A percentile compares a stretch with the other conserved stretches of the same genome.
These are phyloP conservation scores for Myxozyma nipponensis DNA, from an alignment of 805 yeast genomes.

Conservation along the genomic window DNA sequence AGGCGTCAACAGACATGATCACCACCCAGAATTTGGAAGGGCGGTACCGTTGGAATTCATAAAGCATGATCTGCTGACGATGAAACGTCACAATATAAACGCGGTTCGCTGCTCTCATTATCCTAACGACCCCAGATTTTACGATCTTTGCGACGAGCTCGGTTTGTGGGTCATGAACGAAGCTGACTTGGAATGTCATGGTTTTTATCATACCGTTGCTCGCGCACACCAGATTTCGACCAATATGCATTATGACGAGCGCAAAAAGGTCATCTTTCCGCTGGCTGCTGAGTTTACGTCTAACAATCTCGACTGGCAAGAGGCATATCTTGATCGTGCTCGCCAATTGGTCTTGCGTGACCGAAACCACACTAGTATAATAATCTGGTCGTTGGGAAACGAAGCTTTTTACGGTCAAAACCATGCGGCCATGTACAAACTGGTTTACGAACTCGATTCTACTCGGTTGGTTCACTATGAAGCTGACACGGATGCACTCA, in stretches of 20 bases:
- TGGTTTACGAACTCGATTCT: conserved; percentile 33
- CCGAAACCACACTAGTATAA: conserved; percentile 38
- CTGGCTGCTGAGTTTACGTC: conserved; percentile 35
- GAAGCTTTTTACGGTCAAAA: conserved; percentile 40
- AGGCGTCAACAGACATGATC: conserved; percentile 42
- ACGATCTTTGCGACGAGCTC: conserved; percentile 35
- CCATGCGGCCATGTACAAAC: conserved; percentile 35
- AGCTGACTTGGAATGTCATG: conserved; percentile 42
- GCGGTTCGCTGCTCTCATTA: conserved; percentile 41
- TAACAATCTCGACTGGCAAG: conserved; percentile 37
- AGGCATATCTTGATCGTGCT: conserved; percentile 39
- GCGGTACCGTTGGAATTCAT: conserved; percentile 40
- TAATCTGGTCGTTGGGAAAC: conserved; percentile 43
- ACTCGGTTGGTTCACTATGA: conserved; percentile 40
- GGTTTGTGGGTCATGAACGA: conserved; percentile 42
- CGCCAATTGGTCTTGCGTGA: conserved; percentile 37
- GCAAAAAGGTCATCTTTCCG: conserved; percentile 30
- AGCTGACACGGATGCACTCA: conserved; percentile 34
- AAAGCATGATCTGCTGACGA: conserved; percentile 35
- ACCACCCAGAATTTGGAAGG: conserved; percentile 38
- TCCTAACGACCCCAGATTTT: conserved; percentile 39
- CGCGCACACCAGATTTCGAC: conserved; percentile 7
- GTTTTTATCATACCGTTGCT: conserved; percentile 31
- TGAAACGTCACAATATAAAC: conserved; percentile 40
- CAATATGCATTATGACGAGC: conserved; percentile 9